phyloP scores from a whole-genome alignment of 495 filamentous ascomycete genomes.

The Daldinia loculata region DNA sequence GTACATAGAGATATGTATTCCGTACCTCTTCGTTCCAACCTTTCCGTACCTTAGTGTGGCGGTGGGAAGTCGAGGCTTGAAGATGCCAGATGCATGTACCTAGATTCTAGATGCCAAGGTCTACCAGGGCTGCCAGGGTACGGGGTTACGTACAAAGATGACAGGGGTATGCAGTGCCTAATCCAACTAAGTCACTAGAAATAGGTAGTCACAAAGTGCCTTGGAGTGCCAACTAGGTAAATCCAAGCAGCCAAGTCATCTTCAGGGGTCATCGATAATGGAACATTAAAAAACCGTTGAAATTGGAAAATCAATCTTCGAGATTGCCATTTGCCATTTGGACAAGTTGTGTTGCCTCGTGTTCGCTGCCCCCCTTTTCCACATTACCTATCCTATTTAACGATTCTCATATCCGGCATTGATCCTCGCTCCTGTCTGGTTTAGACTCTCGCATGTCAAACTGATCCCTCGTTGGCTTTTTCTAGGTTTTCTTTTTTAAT shows the following conservation, averaged over 20 bases:
- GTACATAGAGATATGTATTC: slow-evolving; percentile 4
- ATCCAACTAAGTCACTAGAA: neutral
- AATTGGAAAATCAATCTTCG: slow-evolving; percentile 42
- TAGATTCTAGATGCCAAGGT: neutral
- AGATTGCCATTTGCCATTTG: slow-evolving; percentile 28
- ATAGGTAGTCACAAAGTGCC: neutral
- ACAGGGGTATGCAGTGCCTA: slow-evolving; percentile 12
- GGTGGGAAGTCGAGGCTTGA: slow-evolving; percentile 5
- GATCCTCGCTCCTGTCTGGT: slow-evolving; percentile 26
- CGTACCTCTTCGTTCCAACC: no score
- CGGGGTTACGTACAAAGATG: slow-evolving; percentile 2
- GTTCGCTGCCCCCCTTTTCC: slow-evolving; percentile 23
- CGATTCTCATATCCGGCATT: slow-evolving; percentile 31
- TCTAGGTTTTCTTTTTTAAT: slow-evolving; percentile 3
- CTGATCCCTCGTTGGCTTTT: slow-evolving; percentile 17
- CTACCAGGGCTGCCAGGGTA: neutral
- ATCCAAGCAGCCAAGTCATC: neutral
- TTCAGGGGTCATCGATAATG: slow-evolving; percentile 12
- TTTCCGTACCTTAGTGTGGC: slow-evolving; percentile 6
- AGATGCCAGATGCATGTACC: neutral
- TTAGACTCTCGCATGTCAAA: slow-evolving; percentile 13
- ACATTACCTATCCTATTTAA: slow-evolving; percentile 38
- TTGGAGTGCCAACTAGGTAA: slow-evolving; percentile 1
- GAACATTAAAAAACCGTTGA: slow-evolving; percentile 14
- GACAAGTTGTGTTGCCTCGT: slow-evolving; percentile 33